Evolutionary conservation across 495 filamentous ascomycete species (phyloP).

Genomic region (Pseudotulostoma volvatum): DNA sequence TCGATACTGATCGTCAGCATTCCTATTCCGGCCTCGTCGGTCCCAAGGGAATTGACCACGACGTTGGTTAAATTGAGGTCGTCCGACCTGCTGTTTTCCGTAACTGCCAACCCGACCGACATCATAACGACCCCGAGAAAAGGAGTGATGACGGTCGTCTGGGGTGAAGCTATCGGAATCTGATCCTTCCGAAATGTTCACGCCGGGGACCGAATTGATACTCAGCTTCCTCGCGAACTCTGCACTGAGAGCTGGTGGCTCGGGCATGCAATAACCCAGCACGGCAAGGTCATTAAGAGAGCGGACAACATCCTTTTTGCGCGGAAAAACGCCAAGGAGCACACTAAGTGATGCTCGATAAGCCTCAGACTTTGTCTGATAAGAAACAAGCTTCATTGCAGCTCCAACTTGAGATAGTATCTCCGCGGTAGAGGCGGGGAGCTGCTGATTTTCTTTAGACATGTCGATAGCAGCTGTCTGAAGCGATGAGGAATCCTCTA

Average conservation of each 20-base stretch:
- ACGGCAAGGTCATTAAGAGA: slow-evolving; percentile 45
- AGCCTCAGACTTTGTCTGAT: slow-evolving; percentile 27
- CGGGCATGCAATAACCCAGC: slow-evolving; percentile 43
- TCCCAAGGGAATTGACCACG: too few relatives aligned
- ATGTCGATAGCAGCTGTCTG: slow-evolving; percentile 36
- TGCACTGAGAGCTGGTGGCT: slow-evolving; percentile 35
- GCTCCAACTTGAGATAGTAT: slow-evolving; percentile 20
- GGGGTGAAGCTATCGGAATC: too few relatives aligned
- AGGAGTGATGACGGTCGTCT: too few relatives aligned
- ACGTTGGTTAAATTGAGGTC: too few relatives aligned
- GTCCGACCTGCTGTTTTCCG: too few relatives aligned
- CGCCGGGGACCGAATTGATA: slow-evolving; percentile 23
- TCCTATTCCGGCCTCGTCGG: too few relatives aligned
- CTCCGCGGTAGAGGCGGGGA: slow-evolving; percentile 14
- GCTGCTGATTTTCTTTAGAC: slow-evolving; percentile 17
- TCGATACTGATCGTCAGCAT: too few relatives aligned
- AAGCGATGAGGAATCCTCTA: slow-evolving; percentile 35
- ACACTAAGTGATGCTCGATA: slow-evolving; percentile 37
- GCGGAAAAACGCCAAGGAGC: slow-evolving; percentile 12
- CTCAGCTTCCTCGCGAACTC: slow-evolving; percentile 32
- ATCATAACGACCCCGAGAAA: too few relatives aligned
- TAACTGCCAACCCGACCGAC: too few relatives aligned
- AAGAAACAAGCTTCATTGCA: slow-evolving; percentile 19
- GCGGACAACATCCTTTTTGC: slow-evolving; percentile 26
- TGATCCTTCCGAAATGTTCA: slow-evolving; percentile 24